Evolutionary conservation across 257 asterid species (phyloP).

Genomic region (Primulina tabacum): DNA sequence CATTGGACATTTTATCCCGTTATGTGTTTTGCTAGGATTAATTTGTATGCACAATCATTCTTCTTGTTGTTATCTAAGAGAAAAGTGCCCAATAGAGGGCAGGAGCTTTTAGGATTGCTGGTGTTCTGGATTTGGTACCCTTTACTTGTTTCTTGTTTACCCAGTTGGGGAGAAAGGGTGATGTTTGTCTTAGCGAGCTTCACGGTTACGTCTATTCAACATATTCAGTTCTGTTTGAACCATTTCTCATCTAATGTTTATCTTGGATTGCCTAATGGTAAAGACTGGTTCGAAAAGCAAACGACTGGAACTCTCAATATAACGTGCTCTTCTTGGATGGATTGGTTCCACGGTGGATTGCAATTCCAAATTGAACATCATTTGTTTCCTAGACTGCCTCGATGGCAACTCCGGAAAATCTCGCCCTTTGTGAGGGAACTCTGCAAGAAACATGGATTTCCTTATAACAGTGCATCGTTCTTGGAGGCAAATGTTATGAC

Average conservation of each 20-base stretch:
- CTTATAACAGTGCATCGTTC: conserved; percentile 58
- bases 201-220: conserved; percentile 61
- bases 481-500: conserved; percentile 73
- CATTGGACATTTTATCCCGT: conserved; percentile 84
- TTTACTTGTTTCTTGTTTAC: conserved; percentile 59
- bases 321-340: conserved; percentile 76
- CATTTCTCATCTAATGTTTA: conserved; percentile 70
- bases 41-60: conserved; percentile 68
- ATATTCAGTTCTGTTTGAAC: conserved; percentile 73
- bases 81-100: conserved; percentile 45
- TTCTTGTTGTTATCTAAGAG: conserved; percentile 44
- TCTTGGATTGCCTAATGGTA: conserved; percentile 64
- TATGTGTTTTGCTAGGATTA: conserved; percentile 74
- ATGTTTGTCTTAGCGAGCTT: conserved; percentile 62
- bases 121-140: conserved; percentile 91
- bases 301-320: conserved; percentile 62
- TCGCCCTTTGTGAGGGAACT: conserved; percentile 75
- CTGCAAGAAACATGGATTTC: conserved; percentile 74
- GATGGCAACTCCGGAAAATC: conserved; percentile 58
- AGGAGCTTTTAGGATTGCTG: conserved; percentile 59
- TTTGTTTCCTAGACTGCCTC: conserved; percentile 76
- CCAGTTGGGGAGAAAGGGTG: conserved; percentile 58
- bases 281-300: conserved; percentile 92
- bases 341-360: conserved; percentile 96
- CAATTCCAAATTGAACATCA: conserved; percentile 88